Percentiles rank a stretch among this genome's conserved stretches.
phyloP scores from a whole-genome alignment of 352 stramenopile species.

The Phytophthora vignae region DNA sequence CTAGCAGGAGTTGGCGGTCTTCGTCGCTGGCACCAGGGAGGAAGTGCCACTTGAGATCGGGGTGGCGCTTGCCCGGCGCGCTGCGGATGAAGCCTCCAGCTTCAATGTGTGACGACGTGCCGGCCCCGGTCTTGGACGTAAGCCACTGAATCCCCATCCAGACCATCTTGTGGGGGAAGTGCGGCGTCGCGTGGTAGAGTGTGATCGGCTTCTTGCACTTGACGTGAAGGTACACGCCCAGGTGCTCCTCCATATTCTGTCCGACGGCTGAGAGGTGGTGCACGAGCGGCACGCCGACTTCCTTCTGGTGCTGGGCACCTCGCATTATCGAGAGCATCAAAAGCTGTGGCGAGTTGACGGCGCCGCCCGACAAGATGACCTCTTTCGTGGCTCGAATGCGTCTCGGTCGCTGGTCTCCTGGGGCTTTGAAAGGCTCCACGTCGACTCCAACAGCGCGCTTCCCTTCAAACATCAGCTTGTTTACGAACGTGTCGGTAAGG shows the following conservation, averaged over 20 bases:
- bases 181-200: conserved; percentile 81
- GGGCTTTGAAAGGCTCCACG: conserved; percentile 56
- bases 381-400: conserved; percentile 73
- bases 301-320: conserved; percentile 63
- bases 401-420: conserved; percentile 31
- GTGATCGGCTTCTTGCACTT: conserved; percentile 83
- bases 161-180: conserved; percentile 78
- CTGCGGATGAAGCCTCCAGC: conserved; percentile 70
- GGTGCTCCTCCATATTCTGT: conserved; percentile 87
- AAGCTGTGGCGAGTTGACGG: conserved; percentile 88
- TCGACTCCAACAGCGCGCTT: conserved; percentile 72
- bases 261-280: conserved; percentile 77
- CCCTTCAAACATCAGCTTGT: conserved; percentile 84
- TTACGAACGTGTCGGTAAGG: conserved; percentile 79
- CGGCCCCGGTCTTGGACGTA: conserved; percentile 56
- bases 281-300: conserved; percentile 72
- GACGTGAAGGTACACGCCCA: conserved; percentile 89
- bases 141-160: conserved; percentile 83
- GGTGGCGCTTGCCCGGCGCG: conserved; percentile 66
- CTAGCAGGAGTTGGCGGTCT: conserved; percentile 29
- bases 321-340: conserved; percentile 87
- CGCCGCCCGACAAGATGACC: conserved; percentile 82
- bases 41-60: conserved; percentile 90
- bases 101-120: conserved; percentile 79
- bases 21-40: conserved; percentile 62